A percentile compares a stretch with the other conserved stretches of the same genome.
These are phyloP conservation scores for Candida loeiensis DNA, from an alignment of 805 yeast species.

Conservation along the genomic window DNA sequence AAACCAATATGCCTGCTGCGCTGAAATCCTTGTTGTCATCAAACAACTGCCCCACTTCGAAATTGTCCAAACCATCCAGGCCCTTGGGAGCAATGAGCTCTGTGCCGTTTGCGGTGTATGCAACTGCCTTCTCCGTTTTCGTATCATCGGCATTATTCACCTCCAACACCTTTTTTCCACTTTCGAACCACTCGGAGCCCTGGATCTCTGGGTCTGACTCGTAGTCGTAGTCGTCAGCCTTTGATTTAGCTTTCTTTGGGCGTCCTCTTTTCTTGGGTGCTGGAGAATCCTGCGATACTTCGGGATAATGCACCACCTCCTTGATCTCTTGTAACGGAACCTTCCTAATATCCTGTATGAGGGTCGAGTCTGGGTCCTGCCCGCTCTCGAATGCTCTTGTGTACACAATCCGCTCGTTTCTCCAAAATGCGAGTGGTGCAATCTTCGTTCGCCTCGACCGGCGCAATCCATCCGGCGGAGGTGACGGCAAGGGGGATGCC, in stretches of 20 bases:
- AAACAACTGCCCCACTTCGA: constrained; percentile 60
- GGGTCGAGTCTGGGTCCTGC: constrained; percentile 42
- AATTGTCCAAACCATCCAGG: constrained; percentile 44
- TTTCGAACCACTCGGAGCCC: constrained; percentile 53
- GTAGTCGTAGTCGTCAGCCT: constrained; percentile 20
- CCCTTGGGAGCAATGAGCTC: constrained; percentile 22
- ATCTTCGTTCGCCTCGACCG: constrained; percentile 64
- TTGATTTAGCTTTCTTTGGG: constrained; percentile 17
- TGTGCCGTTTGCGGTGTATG: constrained; percentile 61
- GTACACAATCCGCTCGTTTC: constrained; percentile 72
- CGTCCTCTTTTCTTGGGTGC: constrained; percentile 15
- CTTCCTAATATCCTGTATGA: constrained; percentile 28
- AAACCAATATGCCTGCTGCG: constrained; percentile 70
- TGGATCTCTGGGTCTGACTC: constrained; percentile 39
- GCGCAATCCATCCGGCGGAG: constrained; percentile 50
- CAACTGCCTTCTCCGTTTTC: constrained; percentile 47
- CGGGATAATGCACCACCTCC: constrained; percentile 53
- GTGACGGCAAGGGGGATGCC: constrained; percentile 39
- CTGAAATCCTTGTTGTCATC: constrained; percentile 58
- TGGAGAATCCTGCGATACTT: constrained; percentile 12
- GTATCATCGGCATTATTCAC: constrained; percentile 46
- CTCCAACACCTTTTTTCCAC: constrained; percentile 41
- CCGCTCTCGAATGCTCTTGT: constrained; percentile 29
- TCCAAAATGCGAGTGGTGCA: constrained; percentile 79
- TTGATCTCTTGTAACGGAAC: constrained; percentile 55